Base-by-base conservation (phyloP, 2,329 filamentous ascomycete genomes). In the Chrysoporthe cubensis region DNA sequence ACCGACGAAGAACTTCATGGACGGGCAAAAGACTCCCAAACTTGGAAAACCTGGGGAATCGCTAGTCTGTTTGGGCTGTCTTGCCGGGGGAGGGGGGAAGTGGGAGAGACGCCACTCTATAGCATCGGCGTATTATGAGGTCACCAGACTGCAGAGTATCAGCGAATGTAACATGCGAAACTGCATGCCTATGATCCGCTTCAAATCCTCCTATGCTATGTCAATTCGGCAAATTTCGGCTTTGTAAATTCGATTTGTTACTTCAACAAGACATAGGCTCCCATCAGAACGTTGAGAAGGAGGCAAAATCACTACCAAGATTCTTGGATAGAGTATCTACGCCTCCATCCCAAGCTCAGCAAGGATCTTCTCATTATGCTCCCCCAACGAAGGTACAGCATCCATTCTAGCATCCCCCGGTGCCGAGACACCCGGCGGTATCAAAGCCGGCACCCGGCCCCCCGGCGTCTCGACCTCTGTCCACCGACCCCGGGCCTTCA, bases 401-500 rank as follows among this genome's bases (percentile, higher is more conserved):
- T 78, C 81, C 78, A 82, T 81, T 62, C 78, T 74, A 16, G 77
- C 77, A 18, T 75, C 71, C 14, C 59, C 67, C 6, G 18, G 65
- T 18, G 56, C 56, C 9, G 66, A 69, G 11, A 80, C 77, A 0
- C 85, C 85, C 0, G 84, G 84, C 0, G 85, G 84, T 3, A 85
- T 73, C 54, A 87, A 74, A 0, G 84, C 82, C 1, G 82, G 81
- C 18, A 87, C 78, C 3, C 26, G 71, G 0, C 86, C 84, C 1
- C 72, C 75, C 0, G 83, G 78, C 0, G 82, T 86, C 21, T 83
- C 74, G 13, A 88, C 77, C 62, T 85, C 75, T 0, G 81, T 80
- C 84, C 85, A 88, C 13, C 85, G 76, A 0, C 76, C 74, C n/a
- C 86, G 76, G 1, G 84, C 84, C 54, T 77, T 73, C 0, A 87